Evolutionary conservation across 2,329 filamentous ascomycete species (phyloP), one percentile per base, ranked within the genome.

Genomic region (Aureobasidium sp.): DNA sequence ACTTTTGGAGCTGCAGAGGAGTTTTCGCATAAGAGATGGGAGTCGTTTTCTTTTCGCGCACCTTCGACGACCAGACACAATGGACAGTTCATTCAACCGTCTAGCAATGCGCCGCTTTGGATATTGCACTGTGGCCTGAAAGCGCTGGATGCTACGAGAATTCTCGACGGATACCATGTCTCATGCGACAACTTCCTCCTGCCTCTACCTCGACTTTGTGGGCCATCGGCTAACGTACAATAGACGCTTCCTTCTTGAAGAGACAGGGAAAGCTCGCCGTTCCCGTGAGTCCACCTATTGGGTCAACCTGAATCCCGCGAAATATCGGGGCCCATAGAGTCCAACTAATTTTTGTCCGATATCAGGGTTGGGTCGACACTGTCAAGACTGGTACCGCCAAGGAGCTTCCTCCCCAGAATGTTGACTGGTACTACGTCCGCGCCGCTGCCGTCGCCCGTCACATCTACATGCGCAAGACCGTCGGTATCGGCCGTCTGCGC

Each of bases 401-500:
- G 82, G 94, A 99, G 85, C 89, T 99, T 72, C 93, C 93, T 75
- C 94, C 93, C 75, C 92, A 97, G 86, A 89, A 92, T 79, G 90
- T 92, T 77, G 94, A 99, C 86, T 99, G 94, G 94, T 95, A 84
- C 83, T 88, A 88, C 82, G 77, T 87, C 77, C 92, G 94, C 76
- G 92, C 93, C 74, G 94, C 94, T 73, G 87, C 93, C 70, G 88
- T 99, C 77, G 94, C 94, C 75, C 91, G 92, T 76, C 93, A 97
- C 85, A 88, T 99, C 84, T 99, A 99, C 86, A 85, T 99, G 79
- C 90, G 94, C 83, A 99, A 99, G 86, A 97, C 92, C 67, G 92
- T 99, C 77, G 94, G 94, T 85, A 91, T 99, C 72, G 94, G 94
- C 81, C 91, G 94, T 76, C 87, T 99, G 73, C 89, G 93, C 80